A percentile compares a stretch with the other conserved stretches of the same genome.
Evolutionary conservation across 192 early-diverging fungal species (phyloP).

Genomic region (Entrophospora sp.): DNA sequence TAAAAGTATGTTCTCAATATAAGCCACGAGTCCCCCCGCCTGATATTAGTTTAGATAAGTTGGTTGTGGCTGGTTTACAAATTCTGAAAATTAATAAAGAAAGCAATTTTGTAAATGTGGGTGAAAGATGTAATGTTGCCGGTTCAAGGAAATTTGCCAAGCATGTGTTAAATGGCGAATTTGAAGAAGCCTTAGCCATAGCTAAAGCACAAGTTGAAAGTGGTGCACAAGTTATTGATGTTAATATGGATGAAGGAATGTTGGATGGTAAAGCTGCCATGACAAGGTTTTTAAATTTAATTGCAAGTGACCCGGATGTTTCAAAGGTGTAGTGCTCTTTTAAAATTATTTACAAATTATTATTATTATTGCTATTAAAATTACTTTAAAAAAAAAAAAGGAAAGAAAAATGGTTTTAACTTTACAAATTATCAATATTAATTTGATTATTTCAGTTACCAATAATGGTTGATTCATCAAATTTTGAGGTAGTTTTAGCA

Average conservation of each 20-base stretch:
- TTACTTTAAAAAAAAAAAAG: no score
- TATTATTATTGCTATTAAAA: no score
- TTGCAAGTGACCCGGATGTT: conserved; percentile 91
- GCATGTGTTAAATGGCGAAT: conserved; percentile 86
- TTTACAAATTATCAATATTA: no score
- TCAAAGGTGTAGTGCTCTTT: conserved; percentile 35
- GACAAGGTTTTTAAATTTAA: conserved; percentile 87
- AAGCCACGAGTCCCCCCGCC: conserved; percentile 70
- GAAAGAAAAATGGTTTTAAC: no score
- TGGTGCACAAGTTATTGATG: conserved; percentile 91
- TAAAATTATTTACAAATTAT: not conserved
- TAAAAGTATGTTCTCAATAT: conserved; percentile 65
- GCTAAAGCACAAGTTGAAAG: conserved; percentile 89
- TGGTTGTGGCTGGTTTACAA: conserved; percentile 83
- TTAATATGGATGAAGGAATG: conserved; percentile 96
- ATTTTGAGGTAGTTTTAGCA: conserved; percentile 94
- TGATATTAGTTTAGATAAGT: conserved; percentile 55
- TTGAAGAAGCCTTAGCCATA: conserved; percentile 90
- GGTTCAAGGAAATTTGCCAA: conserved; percentile 91
- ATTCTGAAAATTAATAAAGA: conserved; percentile 69
- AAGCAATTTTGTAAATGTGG: conserved; percentile 89
- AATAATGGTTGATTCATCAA: conserved; percentile 94
- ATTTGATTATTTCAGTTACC: conserved; percentile 45
- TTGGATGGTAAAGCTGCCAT: conserved; percentile 91
- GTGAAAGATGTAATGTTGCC: conserved; percentile 95